Evolutionary conservation across 495 filamentous ascomycete species (phyloP), one percentile per base, ranked within the genome.

Genomic region (Penicillium cataractarum): DNA sequence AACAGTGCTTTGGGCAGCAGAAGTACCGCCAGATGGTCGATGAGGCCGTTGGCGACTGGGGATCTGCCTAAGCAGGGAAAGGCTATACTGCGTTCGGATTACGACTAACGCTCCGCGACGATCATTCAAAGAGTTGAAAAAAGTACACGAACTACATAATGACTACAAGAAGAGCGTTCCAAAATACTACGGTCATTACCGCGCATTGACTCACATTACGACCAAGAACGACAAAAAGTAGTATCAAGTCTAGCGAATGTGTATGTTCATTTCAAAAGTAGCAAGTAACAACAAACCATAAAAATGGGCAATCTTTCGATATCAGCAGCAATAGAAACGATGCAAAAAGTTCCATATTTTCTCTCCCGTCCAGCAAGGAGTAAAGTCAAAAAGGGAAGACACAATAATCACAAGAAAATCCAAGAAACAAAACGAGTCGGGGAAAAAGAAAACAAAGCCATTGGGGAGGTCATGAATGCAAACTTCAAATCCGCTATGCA

Each of bases 1-100:
- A 82, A 59, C 86, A 87, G 51, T 86, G 90, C 53, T 87, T 90
- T 64, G 78, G 78, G 49, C 78, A 92, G 59, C 84, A 86, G 66
- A 85, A 89, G 63, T 78, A 85, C 58, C 73, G 82, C 4, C 79
- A 82, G 12, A 83, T 89, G 53, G 78, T 93, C 21, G 90, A 95
- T 67, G 80, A 90, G 13, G 89, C 76, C 10, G 66, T 83, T 31
- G 65, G 65, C 19, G 67, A 68, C 13, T 84, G 80, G 81, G 65
- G 67, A 22, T 64, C 64, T 19, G 35, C 42, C 31, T 70, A 61
- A 26, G 4, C 19, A 22, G 19, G 5, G 21, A 21, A 24, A 4
- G 21, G 42, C 4, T 4, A 21, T 19, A 7, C 4, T 19, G 17
- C 21, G 10, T 46, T 9, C 42, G 22, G 19, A 22, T 8, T 24